Evolutionary conservation across 2,329 filamentous ascomycete species (phyloP), one percentile per base, ranked within the genome.

Genomic region (Fusarium longipes): DNA sequence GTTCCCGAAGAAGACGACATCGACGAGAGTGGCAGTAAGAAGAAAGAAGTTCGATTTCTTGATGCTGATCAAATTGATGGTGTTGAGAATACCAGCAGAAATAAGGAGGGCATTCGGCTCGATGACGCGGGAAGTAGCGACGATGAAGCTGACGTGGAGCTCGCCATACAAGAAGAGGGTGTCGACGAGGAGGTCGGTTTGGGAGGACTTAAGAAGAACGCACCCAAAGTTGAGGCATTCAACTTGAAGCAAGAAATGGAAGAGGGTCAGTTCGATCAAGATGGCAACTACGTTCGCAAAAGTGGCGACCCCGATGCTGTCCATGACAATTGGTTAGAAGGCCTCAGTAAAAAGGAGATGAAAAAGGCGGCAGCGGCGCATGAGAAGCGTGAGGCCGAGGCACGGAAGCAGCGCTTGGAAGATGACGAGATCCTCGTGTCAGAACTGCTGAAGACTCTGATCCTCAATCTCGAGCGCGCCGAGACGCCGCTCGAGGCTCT

Each of bases 201-300:
- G 2, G 96, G 96, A 15, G 91, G 92, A 3, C 91, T 96, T 72
- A 98, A 97, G 81, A 92, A 89, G 73, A 93, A 97, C 77, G 96
- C 96, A 3, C 96, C 96, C 3, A 93, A 96, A 77, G 86, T 99
- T 8, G 96, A 98, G 77, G 95, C 95, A 4, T 99, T 99, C 84
- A 98, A 99, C 75, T 92, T 99, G 84, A 89, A 88, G 60, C 82
- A 87, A 14, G 96, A 99, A 78, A 90, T 96, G 77, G 93, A 98
- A 74, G 95, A 98, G 71, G 96, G 96, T 2, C 86, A 89, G 12
- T 99, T 97, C 73, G 96, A 99, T 76, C 91, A 96, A 71, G 83
- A 89, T 2, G 95, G 95, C 11, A 99, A 98, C 77, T 99, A 89
- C 76, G 88, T 99, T 42, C 89, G 96, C 57, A 96, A 96, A 78